Evolutionary conservation across 1,139 yeast genomes (phyloP).

Genomic region (Kluyveromyces sp.): DNA sequence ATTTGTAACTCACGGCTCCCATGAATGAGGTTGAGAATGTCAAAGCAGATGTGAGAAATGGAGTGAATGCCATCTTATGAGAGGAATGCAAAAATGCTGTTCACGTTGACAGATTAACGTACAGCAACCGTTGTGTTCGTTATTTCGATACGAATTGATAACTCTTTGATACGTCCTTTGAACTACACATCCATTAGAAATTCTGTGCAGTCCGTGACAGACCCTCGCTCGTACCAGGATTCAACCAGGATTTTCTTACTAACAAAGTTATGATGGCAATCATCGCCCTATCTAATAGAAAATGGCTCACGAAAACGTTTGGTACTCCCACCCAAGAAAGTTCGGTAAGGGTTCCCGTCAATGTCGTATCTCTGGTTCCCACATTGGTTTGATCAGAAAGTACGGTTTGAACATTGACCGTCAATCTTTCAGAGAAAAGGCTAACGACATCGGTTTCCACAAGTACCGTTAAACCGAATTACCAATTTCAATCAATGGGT

Average conservation of each 20-base stretch:
- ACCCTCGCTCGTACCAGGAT: background rate
- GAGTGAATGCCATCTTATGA: background rate
- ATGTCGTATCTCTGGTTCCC: slow-evolving; percentile 99
- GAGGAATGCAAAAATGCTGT: background rate
- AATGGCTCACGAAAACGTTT: slow-evolving; percentile 99
- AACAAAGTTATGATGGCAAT: slow-evolving; percentile 2
- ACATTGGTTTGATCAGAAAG: slow-evolving; percentile 99
- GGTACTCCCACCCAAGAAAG: slow-evolving; percentile 99
- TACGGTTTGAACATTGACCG: slow-evolving; percentile 99
- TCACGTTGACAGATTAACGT: too few species aligned
- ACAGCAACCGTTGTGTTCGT: too few species aligned
- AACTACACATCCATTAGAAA: too few species aligned
- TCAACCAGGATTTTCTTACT: background rate
- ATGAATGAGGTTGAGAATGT: too few species aligned
- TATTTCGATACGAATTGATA: too few species aligned
- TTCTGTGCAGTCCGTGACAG: too few species aligned
- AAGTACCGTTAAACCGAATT: slow-evolving; percentile 46
- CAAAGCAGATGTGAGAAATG: too few species aligned
- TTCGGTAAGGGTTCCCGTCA: slow-evolving; percentile 99
- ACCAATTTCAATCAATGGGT: slow-evolving; percentile 2
- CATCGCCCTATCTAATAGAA: slow-evolving; percentile 30
- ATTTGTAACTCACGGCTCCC: too few species aligned
- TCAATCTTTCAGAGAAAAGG: slow-evolving; percentile 99
- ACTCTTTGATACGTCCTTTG: too few species aligned
- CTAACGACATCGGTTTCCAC: slow-evolving; percentile 98